Evolutionary conservation across 1,284 basidiomycete genomes (phyloP), one percentile per base, ranked within the genome.

Genomic region (Trametes hirsuta): DNA sequence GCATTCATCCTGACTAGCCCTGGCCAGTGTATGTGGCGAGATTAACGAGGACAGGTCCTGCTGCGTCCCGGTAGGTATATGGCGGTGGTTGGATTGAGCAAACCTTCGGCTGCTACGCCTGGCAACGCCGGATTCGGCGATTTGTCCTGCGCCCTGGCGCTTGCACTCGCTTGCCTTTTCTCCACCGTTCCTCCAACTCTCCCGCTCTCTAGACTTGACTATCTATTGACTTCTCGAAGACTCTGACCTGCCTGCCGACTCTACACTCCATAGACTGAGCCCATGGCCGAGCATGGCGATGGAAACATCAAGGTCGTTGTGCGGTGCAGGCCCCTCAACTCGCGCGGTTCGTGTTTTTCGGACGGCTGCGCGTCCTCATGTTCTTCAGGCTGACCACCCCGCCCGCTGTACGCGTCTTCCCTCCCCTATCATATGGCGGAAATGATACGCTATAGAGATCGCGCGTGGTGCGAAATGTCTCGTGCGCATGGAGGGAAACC

Each of bases 271-370:
- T 52, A 57, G 41, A 47, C 44, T 25, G 52, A 56, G 64, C 79
- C 83, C 71, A 84, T 84, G 83, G 77, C 79, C 61, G 83, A 85
- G 68, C 82, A 79, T 65, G 87, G 87, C 59, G 87, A 85, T 68
- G 94, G 94, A 56, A 97, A 97, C 79, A 97, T 97, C 85, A 97
- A 93, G 78, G 94, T 97, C 75, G 94, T 97, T 56, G 94, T 97
- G 64, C 87, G 95, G 90, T 97, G 95, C 82, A 85, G 95, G 65
- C 95, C 95, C 57, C 88, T 98, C 76, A 98, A 98, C 76, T 79
- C 88, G 69, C 87, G 95, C 78, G 95, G 95, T 95, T 71, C 69
- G 87, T 79, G 44, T 61, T 63, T 58, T 44, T 35, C 30, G 42
- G 24, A 15, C 25, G n/a, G 6, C 37, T 50, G 51, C 58, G 58